Percentiles rank a stretch among this genome's conserved stretches.
Conservation (phyloP, 208 protist species). For the Polymyxa betae region DNA sequence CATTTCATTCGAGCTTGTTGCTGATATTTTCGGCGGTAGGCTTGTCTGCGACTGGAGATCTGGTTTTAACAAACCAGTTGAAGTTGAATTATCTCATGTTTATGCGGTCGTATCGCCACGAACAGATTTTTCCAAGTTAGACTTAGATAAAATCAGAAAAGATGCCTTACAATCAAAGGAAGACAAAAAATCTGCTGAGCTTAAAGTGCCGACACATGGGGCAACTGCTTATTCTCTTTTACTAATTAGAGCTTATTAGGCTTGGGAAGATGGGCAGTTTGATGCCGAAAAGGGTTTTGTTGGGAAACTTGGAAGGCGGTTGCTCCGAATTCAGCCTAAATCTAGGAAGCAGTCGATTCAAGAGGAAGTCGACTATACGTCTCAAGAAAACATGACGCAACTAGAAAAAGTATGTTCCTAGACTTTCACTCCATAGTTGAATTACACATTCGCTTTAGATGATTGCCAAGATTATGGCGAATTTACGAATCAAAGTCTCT, state of each 20-base stretch:
- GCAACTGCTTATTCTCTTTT: neutral
- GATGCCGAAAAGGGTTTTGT: neutral
- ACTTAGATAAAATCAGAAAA: neutral
- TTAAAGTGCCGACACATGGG: neutral
- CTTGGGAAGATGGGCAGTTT: neutral
- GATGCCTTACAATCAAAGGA: neutral
- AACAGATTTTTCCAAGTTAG: constrained; percentile 5
- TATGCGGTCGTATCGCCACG: neutral
- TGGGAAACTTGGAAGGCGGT: neutral
- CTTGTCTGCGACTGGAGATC: constrained; percentile 30
- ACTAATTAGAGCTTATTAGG: neutral
- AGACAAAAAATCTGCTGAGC: neutral
- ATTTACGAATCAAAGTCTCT: neutral
- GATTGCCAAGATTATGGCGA: constrained; percentile 22
- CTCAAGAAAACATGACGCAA: neutral
- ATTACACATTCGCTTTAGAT: neutral
- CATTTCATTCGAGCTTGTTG: neutral
- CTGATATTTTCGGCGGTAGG: constrained; percentile 15
- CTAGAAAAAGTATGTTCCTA: neutral
- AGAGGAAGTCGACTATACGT: neutral
- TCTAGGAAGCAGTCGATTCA: neutral
- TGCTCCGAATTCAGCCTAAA: neutral
- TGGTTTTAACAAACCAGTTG: constrained; percentile 43
- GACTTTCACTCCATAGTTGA: constrained; percentile 19
- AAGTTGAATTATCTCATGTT: constrained; percentile 23